Base-by-base conservation (phyloP, 1,284 basidiomycete genomes). In the Puccinia polysora region DNA sequence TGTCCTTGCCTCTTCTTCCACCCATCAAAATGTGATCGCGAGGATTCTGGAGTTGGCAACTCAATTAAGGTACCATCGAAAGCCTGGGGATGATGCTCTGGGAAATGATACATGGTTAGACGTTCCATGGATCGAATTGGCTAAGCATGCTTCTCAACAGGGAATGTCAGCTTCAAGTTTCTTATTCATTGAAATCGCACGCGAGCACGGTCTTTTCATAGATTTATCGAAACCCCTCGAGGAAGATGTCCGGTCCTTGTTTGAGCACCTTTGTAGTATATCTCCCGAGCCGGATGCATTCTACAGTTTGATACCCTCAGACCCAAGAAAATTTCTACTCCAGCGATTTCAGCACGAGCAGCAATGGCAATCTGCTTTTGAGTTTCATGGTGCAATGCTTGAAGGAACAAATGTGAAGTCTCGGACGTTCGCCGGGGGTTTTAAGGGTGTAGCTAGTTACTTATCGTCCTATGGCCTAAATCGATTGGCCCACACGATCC, bases 231-330 rank as follows among this genome's bases (percentile, higher is more conserved):
- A 32, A 23, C 52, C 53, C 28, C 38, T 38, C 32, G 75, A 77
- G 62, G 52, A 76, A 40, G 78, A 80, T 12, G 80, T 83, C 2
- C 87, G 89, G 78, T 81, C 85, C 52, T 84, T 93, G 38, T 82
- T 97, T 55, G 96, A 94, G 80, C 87, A 89, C 65, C 91, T 97
- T 64, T 98, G 97, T 79, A 87, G 86, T 74, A 90, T 91, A 77
- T 91, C 98, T 73, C 92, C 96, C 77, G 95, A 98, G 77, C 94
- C 94, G 0, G 95, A 98, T 77, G 92, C 95, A 0, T 98, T 98
- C 79, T 98, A 98, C 79, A 92, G 91, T 1, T 91, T 97, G 74
- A 84, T 87, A 74, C 81, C 81, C 34, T 85, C 87, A n/a, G 86
- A 97, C 77, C 84, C 90, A 14, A 84, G 86, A 32, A 84, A 86